These are phyloP conservation scores for Leccinellum rugosiceps DNA, from an alignment of 768 basidiomycete species.

Conservation along the genomic window DNA sequence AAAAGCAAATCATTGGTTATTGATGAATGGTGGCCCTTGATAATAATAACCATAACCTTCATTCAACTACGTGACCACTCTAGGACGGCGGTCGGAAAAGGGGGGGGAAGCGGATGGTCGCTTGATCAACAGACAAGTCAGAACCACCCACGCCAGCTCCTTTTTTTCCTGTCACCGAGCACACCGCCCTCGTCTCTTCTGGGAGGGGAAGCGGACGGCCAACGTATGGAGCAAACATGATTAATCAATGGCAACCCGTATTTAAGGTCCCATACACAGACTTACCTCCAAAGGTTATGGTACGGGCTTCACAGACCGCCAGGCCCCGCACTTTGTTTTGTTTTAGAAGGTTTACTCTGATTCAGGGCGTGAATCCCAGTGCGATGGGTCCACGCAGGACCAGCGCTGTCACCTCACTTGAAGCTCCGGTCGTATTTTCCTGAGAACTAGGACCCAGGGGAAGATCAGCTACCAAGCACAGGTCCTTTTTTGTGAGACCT, in stretches of 20 bases:
- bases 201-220: neutral
- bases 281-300: neutral
- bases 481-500: neutral
- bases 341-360: neutral
- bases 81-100: neutral
- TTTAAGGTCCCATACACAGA: neutral
- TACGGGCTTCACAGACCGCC: neutral
- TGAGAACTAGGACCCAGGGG: neutral
- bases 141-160: neutral
- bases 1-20: neutral
- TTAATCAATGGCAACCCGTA: too few relatives aligned
- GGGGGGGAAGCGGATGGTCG: neutral
- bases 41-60: neutral
- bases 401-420: too few relatives aligned
- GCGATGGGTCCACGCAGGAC: too few relatives aligned
- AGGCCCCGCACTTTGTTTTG: neutral
- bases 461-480: neutral
- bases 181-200: neutral
- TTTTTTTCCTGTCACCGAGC: neutral
- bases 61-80: neutral
- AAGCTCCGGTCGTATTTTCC: neutral
- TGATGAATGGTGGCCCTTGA: neutral
- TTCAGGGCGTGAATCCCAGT: neutral
- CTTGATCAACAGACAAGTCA: neutral
- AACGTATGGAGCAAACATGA: neutral